A percentile compares a stretch with the other conserved stretches of the same genome.
phyloP scores from a whole-genome alignment of 148 eudicot genomes.

The Dysphania ambrosioides region DNA sequence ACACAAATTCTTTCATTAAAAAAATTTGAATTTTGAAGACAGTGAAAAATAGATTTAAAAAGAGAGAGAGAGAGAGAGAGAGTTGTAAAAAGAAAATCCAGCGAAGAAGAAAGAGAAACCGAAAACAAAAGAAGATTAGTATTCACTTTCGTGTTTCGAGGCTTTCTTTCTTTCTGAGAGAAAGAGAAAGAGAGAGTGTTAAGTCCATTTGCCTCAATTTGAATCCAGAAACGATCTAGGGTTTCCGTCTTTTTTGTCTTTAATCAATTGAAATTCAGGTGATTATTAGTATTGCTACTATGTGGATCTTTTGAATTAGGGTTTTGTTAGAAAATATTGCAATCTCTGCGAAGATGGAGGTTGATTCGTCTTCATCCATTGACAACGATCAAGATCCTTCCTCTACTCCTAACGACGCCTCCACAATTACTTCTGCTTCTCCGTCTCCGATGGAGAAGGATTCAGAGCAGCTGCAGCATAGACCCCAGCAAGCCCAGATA shows the following conservation, averaged over 20 bases:
- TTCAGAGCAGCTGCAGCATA: conserved; percentile 21
- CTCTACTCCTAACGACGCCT: conserved; percentile 20
- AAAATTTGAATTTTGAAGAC: too few species aligned
- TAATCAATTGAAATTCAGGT: too few species aligned
- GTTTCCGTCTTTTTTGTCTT: neutral
- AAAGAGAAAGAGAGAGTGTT: too few species aligned
- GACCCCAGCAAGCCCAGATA: conserved; percentile 35
- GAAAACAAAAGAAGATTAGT: too few species aligned
- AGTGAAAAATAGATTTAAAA: too few species aligned
- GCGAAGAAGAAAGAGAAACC: too few species aligned
- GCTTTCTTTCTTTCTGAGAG: too few species aligned
- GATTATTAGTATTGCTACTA: neutral
- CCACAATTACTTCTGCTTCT: neutral
- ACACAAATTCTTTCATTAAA: too few species aligned
- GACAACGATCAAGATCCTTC: conserved; percentile 48
- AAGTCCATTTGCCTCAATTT: too few species aligned
- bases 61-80: too few species aligned
- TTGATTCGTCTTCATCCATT: conserved; percentile 51
- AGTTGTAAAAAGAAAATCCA: neutral
- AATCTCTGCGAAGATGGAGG: too few species aligned
- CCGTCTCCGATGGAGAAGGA: conserved; percentile 37
- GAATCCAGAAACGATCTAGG: conserved; percentile 28
- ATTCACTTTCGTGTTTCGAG: conserved; percentile 12
- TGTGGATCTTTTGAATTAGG: neutral
- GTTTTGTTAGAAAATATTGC: too few species aligned